Conservation (phyloP, 805 yeast species). For the Cyberlindnera subsufficiens region DNA sequence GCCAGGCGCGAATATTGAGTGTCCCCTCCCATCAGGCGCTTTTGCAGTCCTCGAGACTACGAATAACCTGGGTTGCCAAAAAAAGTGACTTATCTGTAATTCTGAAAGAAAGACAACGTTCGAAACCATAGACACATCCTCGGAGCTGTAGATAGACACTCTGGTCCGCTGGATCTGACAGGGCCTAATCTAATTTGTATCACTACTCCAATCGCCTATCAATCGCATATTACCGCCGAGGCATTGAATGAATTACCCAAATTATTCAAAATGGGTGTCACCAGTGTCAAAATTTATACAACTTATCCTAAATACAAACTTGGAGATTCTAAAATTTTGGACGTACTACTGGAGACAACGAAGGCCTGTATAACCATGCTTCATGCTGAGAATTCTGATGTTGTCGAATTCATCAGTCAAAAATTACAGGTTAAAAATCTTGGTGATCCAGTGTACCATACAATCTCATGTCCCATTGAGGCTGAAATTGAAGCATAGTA, state of each 20-base stretch:
- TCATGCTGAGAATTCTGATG: slow-evolving; percentile 47
- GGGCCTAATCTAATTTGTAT: too few relatives aligned
- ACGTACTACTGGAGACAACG: slow-evolving; percentile 33
- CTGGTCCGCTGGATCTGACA: too few relatives aligned
- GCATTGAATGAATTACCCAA: slow-evolving; percentile 28
- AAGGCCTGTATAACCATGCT: slow-evolving; percentile 40
- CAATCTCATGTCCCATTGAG: slow-evolving; percentile 36
- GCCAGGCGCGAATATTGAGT: too few relatives aligned
- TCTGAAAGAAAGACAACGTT: too few relatives aligned
- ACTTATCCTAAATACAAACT: slow-evolving; percentile 39
- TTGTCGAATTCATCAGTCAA: slow-evolving; percentile 35
- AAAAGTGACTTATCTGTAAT: too few relatives aligned
- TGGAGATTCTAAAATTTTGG: slow-evolving; percentile 34
- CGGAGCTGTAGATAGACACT: too few relatives aligned
- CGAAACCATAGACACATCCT: too few relatives aligned
- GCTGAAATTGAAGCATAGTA: slow-evolving; percentile 47
- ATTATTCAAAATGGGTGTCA: slow-evolving; percentile 24
- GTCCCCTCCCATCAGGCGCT: too few relatives aligned
- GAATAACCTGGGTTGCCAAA: too few relatives aligned
- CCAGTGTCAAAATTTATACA: slow-evolving; percentile 31
- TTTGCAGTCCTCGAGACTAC: too few relatives aligned
- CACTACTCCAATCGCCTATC: too few relatives aligned
- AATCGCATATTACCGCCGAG: slow-evolving; percentile 26
- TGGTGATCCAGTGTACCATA: slow-evolving; percentile 39
- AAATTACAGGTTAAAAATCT: slow-evolving; percentile 32